Evolutionary conservation across 2,329 filamentous ascomycete genomes (phyloP).

Genomic region (Talaromyces sp.): DNA sequence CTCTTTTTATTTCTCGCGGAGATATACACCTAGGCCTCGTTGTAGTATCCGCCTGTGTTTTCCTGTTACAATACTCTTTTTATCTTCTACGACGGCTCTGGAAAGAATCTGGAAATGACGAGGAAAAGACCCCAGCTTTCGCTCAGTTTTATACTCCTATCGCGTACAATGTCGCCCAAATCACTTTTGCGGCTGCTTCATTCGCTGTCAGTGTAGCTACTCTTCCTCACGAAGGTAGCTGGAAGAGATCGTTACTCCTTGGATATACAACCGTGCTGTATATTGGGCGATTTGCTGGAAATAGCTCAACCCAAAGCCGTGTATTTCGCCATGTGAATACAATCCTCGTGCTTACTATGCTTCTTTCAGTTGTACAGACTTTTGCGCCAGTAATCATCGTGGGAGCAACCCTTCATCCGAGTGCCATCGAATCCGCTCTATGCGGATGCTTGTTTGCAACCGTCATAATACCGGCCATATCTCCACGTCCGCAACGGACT

Average conservation of each 20-base stretch:
- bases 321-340: slow-evolving; percentile 28
- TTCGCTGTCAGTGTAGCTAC: slow-evolving; percentile 7
- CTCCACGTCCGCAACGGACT: slow-evolving; percentile 23
- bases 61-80: slow-evolving; percentile 20
- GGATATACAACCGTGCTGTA: slow-evolving; percentile 27
- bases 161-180: slow-evolving; percentile 16
- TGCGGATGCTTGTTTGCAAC: slow-evolving; percentile 21
- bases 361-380: slow-evolving; percentile 24
- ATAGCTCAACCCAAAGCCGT: slow-evolving; percentile 14
- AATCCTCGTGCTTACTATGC: slow-evolving; percentile 20
- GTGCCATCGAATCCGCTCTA: slow-evolving; percentile 21
- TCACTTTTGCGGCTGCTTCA: slow-evolving; percentile 9
- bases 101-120: slow-evolving; percentile 6
- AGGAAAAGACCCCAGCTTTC: slow-evolving; percentile 9
- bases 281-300: slow-evolving; percentile 22
- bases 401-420: slow-evolving; percentile 22
- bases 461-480: slow-evolving; percentile 20
- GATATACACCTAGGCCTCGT: slow-evolving; percentile 25
- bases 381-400: slow-evolving; percentile 27
- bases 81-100: slow-evolving; percentile 16
- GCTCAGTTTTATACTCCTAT: slow-evolving; percentile 14
- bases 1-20: slow-evolving; percentile 26
- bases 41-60: slow-evolving; percentile 22
- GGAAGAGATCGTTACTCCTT: slow-evolving; percentile 22
- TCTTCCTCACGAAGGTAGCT: not conserved